A percentile compares a stretch with the other conserved stretches of the same genome.
Conservation (phyloP, 1,284 basidiomycete species). For the Malassezia equina region DNA sequence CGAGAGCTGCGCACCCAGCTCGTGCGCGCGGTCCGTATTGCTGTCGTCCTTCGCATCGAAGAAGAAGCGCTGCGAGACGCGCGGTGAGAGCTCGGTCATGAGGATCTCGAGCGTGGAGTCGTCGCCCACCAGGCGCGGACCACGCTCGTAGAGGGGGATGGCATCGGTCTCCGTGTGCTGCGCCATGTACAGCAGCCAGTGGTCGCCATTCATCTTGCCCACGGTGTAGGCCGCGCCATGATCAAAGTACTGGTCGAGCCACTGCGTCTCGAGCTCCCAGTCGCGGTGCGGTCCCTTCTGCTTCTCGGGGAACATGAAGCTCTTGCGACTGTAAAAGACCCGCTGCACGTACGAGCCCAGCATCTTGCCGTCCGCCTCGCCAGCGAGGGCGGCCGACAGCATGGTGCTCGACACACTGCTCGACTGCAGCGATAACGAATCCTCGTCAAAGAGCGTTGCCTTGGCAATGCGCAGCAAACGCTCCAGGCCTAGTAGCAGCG, state of each 20-base stretch:
- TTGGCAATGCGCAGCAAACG: constrained; percentile 57
- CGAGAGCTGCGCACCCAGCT: constrained; percentile 62
- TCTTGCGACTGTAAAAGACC: constrained; percentile 88
- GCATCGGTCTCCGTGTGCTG: constrained; percentile 35
- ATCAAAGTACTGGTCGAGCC: constrained; percentile 74
- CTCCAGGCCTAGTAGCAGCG: constrained; percentile 72
- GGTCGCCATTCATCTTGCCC: constrained; percentile 95
- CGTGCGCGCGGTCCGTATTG: constrained; percentile 49
- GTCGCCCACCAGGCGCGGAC: constrained; percentile 10
- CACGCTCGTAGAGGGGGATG: constrained; percentile 22
- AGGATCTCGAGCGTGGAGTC: constrained; percentile 97
- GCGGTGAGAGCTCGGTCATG: constrained; percentile 81
- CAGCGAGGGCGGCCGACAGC: constrained; percentile 12
- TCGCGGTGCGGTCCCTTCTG: constrained; percentile 87
- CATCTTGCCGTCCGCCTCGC: constrained; percentile 5
- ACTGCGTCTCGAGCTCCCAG: constrained; percentile 87
- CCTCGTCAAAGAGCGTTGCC: constrained; percentile 63
- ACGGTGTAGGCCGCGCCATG: constrained; percentile 85
- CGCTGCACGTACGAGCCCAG: constrained; percentile 35
- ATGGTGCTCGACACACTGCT: constrained; percentile 48
- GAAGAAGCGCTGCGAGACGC: constrained; percentile 69
- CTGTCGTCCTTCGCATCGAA: constrained; percentile 49
- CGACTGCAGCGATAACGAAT: constrained; percentile 41
- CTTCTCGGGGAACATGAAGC: constrained; percentile 97
- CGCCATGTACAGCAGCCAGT: constrained; percentile 79